Percentiles rank a stretch among this genome's conserved stretches.
Evolutionary conservation across 2,329 filamentous ascomycete species (phyloP).

Genomic region (Colletotrichum graminicola): DNA sequence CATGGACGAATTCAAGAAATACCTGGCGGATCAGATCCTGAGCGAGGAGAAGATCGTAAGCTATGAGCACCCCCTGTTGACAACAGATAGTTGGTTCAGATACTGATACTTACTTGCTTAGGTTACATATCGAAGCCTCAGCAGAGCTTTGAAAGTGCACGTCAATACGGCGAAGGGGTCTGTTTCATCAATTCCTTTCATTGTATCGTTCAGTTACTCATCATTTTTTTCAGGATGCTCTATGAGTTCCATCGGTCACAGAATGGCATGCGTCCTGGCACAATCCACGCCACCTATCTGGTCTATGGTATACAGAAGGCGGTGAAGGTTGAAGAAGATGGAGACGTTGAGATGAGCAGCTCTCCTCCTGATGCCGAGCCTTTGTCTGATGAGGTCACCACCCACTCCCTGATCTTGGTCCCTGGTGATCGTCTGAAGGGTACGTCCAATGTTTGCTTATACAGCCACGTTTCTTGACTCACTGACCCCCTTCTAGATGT

Average conservation of each 20-base stretch:
- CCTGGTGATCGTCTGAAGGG: slow-evolving; percentile 80
- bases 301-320: slow-evolving; percentile 76
- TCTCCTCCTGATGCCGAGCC: slow-evolving; percentile 70
- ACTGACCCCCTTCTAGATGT: slow-evolving; percentile 62
- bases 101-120: slow-evolving; percentile 53
- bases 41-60: slow-evolving; percentile 80
- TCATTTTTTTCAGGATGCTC: slow-evolving; percentile 79
- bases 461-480: background rate
- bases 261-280: slow-evolving; percentile 78
- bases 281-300: slow-evolving; percentile 93
- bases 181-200: slow-evolving; percentile 45
- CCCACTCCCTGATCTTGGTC: slow-evolving; percentile 74
- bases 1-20: slow-evolving; percentile 77
- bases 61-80: slow-evolving; percentile 18
- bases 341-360: slow-evolving; percentile 78
- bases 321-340: slow-evolving; percentile 59
- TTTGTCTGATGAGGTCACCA: slow-evolving; percentile 63
- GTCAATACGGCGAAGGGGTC: slow-evolving; percentile 92
- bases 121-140: slow-evolving; percentile 90
- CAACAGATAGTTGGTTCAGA: slow-evolving; percentile 5
- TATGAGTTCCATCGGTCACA: slow-evolving; percentile 87
- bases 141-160: slow-evolving; percentile 85
- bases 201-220: slow-evolving; percentile 31
- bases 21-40: slow-evolving; percentile 80
- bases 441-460: slow-evolving; percentile 49